Base-by-base conservation (phyloP, 345 rosid species). In the Leavenworthia alabamica region DNA sequence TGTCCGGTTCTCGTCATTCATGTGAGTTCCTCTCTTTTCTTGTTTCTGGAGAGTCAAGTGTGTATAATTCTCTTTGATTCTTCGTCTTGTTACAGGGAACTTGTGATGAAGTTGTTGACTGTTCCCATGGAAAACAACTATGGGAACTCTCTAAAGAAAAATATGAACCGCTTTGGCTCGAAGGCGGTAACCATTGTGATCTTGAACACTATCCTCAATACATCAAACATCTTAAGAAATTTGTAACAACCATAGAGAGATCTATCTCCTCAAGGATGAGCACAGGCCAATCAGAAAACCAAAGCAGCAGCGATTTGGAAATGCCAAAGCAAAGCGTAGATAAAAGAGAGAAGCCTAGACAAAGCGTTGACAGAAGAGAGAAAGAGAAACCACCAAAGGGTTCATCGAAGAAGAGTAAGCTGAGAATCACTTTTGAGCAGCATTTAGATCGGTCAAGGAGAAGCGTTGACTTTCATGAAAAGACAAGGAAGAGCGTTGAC, bases 1-100 rank as follows among this genome's bases (percentile, higher is more conserved):
- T 90, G 99, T 71, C 96, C 99, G 5, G 95, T 90, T 66, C 89
- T 93, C 8, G 76, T 93, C 42, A 90, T 93, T 74, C 99, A 93
- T 62, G 97, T 93, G 81, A 90, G 96, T 83, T 24, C 12, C 37
- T 50, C 35, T 47, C 17, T 45, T 27, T 1, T 43, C 14, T 6
- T 3, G 19, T 0, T 15, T 1, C 4, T 2, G 4, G 8, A 41
- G 14, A 41, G 14, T 5, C 17, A 20, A 23, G 10, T 46, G 7
- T 36, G 2, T 32, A 8, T 35, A 66, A 56, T 11, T 24, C 49
- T 56, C 16, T 64, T 3, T 40, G 43, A 8, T 23, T 59, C 35
- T 51, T 67, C 12, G 1, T 47, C 12, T 47, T 60, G 22, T 20
- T 59, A 23, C 66, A 89, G 99, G 99, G 99, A 78, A 93, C 99